Percentiles rank a stretch among this genome's conserved stretches.
phyloP scores from a whole-genome alignment of 352 stramenopile species.

The Globisporangium paddicum region DNA sequence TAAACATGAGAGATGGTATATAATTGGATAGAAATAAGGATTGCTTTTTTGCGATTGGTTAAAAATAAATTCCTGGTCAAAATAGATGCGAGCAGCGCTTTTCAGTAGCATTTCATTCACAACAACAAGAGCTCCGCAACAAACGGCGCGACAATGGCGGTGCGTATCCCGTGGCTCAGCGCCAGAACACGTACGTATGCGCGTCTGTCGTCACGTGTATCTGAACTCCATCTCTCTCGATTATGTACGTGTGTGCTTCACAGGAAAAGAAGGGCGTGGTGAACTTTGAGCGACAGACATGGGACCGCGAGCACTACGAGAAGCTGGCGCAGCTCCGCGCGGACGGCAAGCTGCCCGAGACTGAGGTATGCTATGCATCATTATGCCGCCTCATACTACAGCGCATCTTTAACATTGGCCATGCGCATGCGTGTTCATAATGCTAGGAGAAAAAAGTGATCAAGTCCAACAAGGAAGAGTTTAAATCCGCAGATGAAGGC shows the following conservation, averaged over 20 bases:
- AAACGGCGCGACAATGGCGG: constrained; percentile 8
- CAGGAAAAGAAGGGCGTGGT: constrained; percentile 69
- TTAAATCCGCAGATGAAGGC: constrained; percentile 60
- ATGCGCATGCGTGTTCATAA: background rate
- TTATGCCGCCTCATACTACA: background rate
- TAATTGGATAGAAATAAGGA: background rate
- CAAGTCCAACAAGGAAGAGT: constrained; percentile 70
- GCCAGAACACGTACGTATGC: background rate
- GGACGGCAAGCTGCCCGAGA: constrained; percentile 52
- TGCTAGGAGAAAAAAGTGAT: constrained; percentile 64
- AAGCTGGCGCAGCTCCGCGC: constrained; percentile 72
- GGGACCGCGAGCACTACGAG: constrained; percentile 75
- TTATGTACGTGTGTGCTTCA: background rate
- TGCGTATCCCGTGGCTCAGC: background rate
- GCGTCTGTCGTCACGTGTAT: background rate
- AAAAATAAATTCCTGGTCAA: background rate
- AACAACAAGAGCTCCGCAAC: background rate
- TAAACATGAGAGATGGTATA: background rate
- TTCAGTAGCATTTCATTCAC: background rate
- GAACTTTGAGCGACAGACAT: constrained; percentile 83
- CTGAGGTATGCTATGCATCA: constrained; percentile 25
- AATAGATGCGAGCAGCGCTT: background rate
- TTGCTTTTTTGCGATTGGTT: background rate
- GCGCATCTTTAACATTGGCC: too few species aligned
- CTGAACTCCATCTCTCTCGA: background rate